Percentiles rank a stretch among this genome's conserved stretches.
phyloP scores from a whole-genome alignment of 805 yeast genomes.

The Phaffomyces opuntiae region DNA sequence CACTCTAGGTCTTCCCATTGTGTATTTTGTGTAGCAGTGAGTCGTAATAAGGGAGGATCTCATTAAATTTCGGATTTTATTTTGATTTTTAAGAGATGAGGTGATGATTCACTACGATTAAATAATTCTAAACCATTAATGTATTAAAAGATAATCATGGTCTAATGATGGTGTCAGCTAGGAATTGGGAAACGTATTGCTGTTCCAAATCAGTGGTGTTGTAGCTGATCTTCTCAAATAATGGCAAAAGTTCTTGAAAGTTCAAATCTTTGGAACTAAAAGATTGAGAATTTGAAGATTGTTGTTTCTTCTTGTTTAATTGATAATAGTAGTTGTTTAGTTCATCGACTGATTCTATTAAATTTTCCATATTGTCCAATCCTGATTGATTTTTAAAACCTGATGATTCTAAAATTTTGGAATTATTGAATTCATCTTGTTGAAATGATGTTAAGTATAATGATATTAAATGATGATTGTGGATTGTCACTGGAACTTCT shows the following conservation, averaged over 20 bases:
- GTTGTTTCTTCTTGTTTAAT: constrained; percentile 17
- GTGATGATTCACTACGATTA: too few relatives aligned
- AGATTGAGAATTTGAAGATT: neutral
- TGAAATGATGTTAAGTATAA: constrained; percentile 37
- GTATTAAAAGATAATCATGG: constrained; percentile 6
- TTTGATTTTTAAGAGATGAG: too few relatives aligned
- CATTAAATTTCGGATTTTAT: too few relatives aligned
- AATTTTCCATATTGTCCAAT: constrained; percentile 14
- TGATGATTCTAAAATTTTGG: constrained; percentile 15
- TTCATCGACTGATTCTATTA: constrained; percentile 22
- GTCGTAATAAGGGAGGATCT: too few relatives aligned
- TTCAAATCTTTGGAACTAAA: constrained; percentile 6
- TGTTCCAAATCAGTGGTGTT: constrained; percentile 23
- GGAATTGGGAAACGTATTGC: constrained; percentile 17
- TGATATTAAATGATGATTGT: constrained; percentile 62
- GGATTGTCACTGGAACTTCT: constrained; percentile 60
- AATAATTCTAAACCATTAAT: too few relatives aligned
- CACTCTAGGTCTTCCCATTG: constrained; percentile 22
- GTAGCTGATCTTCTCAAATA: constrained; percentile 23
- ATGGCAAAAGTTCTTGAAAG: constrained; percentile 24
- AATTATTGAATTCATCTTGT: constrained; percentile 15
- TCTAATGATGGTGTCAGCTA: constrained; percentile 17
- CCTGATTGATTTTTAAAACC: constrained; percentile 14
- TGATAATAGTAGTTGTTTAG: constrained; percentile 21
- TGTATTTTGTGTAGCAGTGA: too few relatives aligned